A percentile compares a stretch with the other conserved stretches of the same genome.
Evolutionary conservation across 345 rosid species (phyloP).

Genomic region (Gossypium herbaceum): DNA sequence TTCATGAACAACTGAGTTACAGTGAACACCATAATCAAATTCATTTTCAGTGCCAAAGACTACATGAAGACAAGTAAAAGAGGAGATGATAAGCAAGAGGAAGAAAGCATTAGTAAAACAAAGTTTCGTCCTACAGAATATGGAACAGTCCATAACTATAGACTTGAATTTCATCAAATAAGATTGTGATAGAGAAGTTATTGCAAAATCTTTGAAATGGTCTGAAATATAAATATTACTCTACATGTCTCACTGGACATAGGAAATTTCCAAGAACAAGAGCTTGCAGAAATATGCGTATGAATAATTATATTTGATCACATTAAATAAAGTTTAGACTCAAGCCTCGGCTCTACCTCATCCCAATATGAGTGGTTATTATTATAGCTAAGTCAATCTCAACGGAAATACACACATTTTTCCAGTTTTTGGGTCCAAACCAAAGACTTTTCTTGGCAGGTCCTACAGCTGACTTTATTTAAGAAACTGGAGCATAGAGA

Average conservation of each 20-base stretch:
- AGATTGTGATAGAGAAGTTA: not conserved
- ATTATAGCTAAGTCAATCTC: no score
- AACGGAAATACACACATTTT: no score
- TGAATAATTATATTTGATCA: no score
- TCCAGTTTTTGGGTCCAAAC: no score
- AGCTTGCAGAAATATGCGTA: not conserved
- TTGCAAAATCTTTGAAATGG: not conserved
- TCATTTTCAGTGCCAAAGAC: not conserved
- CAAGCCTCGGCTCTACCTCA: no score
- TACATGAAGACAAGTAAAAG: not conserved
- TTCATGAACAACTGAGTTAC: not conserved
- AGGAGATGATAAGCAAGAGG: not conserved
- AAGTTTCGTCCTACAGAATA: not conserved
- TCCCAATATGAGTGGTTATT: no score
- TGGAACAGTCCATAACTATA: not conserved
- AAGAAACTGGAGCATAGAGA: no score
- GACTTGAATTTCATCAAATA: not conserved
- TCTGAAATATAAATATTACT: not conserved
- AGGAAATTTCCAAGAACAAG: not conserved
- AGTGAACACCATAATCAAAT: not conserved
- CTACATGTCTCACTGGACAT: not conserved
- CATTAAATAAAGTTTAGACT: no score
- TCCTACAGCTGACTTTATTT: not conserved
- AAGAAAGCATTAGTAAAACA: not conserved
- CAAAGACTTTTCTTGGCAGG: no score